Conservation (phyloP, 2,329 filamentous ascomycete species). For the Exophiala lecanii-corni region DNA sequence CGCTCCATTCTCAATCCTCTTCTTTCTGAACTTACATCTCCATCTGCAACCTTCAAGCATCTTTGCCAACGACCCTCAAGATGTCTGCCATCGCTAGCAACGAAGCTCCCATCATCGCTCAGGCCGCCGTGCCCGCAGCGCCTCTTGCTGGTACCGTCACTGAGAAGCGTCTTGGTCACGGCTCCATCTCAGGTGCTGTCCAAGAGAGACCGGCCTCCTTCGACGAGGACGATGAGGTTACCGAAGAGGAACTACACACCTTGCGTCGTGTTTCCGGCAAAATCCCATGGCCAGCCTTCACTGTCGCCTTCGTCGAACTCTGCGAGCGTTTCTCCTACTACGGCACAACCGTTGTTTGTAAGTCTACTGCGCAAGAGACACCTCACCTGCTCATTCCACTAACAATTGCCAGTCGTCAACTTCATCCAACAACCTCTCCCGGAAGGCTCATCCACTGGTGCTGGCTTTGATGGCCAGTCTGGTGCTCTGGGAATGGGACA, state of each 20-base stretch:
- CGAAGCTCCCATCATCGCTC: conserved; percentile 20
- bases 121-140: conserved; percentile 15
- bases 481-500: conserved; percentile 58
- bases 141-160: conserved; percentile 10
- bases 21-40: neutral
- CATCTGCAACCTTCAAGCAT: neutral
- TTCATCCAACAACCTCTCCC: conserved; percentile 58
- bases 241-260: conserved; percentile 21
- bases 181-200: conserved; percentile 15
- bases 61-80: neutral
- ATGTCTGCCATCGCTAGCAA: conserved; percentile 18
- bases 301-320: conserved; percentile 26
- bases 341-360: conserved; percentile 23
- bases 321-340: conserved; percentile 29
- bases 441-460: conserved; percentile 50
- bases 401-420: conserved; percentile 49
- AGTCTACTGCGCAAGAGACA: conserved; percentile 25
- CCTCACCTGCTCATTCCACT: neutral
- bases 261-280: conserved; percentile 25
- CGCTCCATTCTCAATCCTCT: neutral
- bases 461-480: conserved; percentile 46
- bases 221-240: conserved; percentile 22
- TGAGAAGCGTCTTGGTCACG: conserved; percentile 19
- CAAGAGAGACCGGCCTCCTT: conserved; percentile 2
- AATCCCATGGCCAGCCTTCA: conserved; percentile 24